These are phyloP conservation scores for Coemansia sp. DNA, from an alignment of 192 early-diverging fungal species.

Conservation along the genomic window DNA sequence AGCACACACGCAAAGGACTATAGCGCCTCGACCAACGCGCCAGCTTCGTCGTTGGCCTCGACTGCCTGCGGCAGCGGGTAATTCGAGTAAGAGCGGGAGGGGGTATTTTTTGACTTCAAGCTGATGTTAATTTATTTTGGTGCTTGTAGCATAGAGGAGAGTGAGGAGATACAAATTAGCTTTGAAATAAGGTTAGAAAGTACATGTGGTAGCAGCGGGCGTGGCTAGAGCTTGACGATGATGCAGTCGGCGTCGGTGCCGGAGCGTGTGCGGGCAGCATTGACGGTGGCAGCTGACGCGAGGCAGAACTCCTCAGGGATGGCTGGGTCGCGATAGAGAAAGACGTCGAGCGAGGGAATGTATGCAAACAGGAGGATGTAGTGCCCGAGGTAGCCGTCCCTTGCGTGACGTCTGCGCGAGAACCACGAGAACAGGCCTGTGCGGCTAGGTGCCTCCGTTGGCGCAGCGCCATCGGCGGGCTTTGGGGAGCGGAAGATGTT, in stretches of 20 bases:
- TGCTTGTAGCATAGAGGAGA: too few species aligned
- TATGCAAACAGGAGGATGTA: conserved; percentile 87
- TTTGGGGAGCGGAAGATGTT: conserved; percentile 21
- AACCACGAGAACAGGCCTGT: conserved; percentile 17
- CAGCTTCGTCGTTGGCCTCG: background rate
- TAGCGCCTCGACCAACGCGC: background rate
- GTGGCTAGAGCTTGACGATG: conserved; percentile 48
- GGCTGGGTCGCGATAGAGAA: conserved; percentile 86
- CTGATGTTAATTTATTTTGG: background rate
- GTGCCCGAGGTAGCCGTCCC: conserved; percentile 73
- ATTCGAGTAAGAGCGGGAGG: background rate
- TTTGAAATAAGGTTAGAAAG: too few species aligned
- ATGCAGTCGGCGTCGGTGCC: conserved; percentile 86
- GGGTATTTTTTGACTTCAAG: background rate
- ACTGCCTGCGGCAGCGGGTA: background rate
- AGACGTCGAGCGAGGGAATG: conserved; percentile 72
- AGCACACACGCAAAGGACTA: too few species aligned
- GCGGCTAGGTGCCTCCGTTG: background rate
- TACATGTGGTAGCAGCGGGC: too few species aligned
- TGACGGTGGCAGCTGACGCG: conserved; percentile 62
- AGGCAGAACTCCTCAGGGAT: conserved; percentile 69
- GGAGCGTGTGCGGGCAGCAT: conserved; percentile 63
- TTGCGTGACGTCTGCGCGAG: conserved; percentile 20
- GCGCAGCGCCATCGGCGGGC: background rate
- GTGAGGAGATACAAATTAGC: too few species aligned